These are phyloP conservation scores for Micromonas commoda DNA, from an alignment of 139 green algal species.

Conservation along the genomic window DNA sequence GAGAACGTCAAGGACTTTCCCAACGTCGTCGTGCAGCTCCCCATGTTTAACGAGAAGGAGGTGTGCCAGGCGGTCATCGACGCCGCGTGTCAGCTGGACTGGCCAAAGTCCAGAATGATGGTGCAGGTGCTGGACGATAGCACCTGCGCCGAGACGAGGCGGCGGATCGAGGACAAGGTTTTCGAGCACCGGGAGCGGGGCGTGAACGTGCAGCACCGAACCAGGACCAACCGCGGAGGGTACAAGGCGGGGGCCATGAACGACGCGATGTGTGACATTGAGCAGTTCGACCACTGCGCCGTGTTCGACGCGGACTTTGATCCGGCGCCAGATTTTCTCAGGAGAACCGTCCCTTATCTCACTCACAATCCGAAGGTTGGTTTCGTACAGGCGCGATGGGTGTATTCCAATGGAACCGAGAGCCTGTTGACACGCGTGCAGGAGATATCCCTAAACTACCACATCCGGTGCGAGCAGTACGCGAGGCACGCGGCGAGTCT, in stretches of 20 bases:
- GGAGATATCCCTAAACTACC: constrained; percentile 74
- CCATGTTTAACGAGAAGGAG: constrained; percentile 86
- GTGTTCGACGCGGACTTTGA: constrained; percentile 89
- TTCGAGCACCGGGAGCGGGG: constrained; percentile 47
- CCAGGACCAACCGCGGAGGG: constrained; percentile 63
- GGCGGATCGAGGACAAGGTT: constrained; percentile 46
- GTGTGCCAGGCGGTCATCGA: constrained; percentile 76
- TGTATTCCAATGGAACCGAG: constrained; percentile 61
- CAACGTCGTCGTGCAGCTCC: constrained; percentile 87
- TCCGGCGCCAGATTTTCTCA: constrained; percentile 69
- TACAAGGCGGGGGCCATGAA: constrained; percentile 80
- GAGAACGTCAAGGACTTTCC: constrained; percentile 35
- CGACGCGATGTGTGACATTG: constrained; percentile 33
- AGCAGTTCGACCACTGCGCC: constrained; percentile 58
- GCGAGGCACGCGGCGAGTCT: constrained; percentile 54
- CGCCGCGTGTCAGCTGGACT: constrained; percentile 63
- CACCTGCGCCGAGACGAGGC: constrained; percentile 55
- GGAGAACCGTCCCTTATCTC: constrained; percentile 43
- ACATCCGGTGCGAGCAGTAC: constrained; percentile 80
- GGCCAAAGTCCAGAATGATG: constrained; percentile 56
- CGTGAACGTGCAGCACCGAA: constrained; percentile 51
- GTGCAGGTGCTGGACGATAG: constrained; percentile 83
- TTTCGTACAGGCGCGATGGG: constrained; percentile 73
- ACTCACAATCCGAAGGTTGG: constrained; percentile 44
- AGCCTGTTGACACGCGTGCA: constrained; percentile 69